Evolutionary conservation across 2,329 filamentous ascomycete species (phyloP).

Genomic region (Microdochium nivale): DNA sequence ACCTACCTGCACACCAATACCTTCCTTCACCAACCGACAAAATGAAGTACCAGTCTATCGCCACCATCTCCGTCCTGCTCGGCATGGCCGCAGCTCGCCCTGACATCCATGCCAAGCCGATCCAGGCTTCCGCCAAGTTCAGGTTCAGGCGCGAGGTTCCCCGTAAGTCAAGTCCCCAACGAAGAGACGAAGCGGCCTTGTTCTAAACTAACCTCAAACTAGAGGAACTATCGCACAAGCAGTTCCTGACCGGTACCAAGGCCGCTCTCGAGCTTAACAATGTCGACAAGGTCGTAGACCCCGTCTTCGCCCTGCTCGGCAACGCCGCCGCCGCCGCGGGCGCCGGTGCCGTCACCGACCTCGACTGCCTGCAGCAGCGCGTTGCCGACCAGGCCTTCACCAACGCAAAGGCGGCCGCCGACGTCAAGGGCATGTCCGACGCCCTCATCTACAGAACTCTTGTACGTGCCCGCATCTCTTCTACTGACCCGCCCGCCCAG

Average conservation of each 20-base stretch:
- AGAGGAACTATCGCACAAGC: constrained; percentile 24
- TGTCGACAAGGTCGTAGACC: constrained; percentile 18
- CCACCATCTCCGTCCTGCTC: constrained; percentile 17
- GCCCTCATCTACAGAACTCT: constrained; percentile 46
- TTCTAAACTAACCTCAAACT: not conserved
- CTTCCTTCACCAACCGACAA: constrained; percentile 13
- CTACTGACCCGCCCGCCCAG: no score
- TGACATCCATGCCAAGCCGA: constrained; percentile 13
- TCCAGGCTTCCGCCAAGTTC: constrained; percentile 11
- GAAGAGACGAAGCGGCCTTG: no score
- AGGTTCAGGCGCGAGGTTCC: constrained; percentile 19
- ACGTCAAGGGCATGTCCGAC: constrained; percentile 44
- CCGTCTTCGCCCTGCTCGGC: constrained; percentile 29
- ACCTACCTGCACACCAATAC: constrained; percentile 5
- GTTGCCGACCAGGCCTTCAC: constrained; percentile 52
- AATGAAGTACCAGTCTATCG: constrained; percentile 22
- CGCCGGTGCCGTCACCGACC: constrained; percentile 25
- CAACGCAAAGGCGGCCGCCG: constrained; percentile 43
- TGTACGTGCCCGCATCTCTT: constrained; percentile 33
- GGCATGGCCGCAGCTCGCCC: constrained; percentile 21
- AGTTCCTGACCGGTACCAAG: constrained; percentile 17
- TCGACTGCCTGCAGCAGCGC: constrained; percentile 36
- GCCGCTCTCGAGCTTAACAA: constrained; percentile 20
- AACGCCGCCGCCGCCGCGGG: constrained; percentile 37
- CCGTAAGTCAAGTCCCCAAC: constrained; percentile 14